These are phyloP conservation scores for Torulaspora microellipsoides DNA, from an alignment of 805 yeast species.

Conservation along the genomic window DNA sequence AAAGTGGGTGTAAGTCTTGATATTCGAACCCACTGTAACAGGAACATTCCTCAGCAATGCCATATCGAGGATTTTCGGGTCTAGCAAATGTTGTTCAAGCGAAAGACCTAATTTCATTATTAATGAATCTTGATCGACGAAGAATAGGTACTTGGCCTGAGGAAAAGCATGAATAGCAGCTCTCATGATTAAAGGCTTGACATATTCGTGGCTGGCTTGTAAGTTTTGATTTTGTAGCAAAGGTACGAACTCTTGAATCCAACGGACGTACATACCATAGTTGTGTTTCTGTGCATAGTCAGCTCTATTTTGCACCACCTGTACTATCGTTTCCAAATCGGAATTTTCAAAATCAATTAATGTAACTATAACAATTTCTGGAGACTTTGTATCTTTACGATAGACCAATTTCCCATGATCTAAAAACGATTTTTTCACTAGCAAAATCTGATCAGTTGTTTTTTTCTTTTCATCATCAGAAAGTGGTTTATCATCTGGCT, in stretches of 20 bases:
- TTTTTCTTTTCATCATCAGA: slow-evolving; percentile 36
- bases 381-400: slow-evolving; percentile 34
- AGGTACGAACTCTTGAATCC: slow-evolving; percentile 79
- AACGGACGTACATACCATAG: slow-evolving; percentile 80
- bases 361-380: slow-evolving; percentile 72
- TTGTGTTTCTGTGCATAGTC: slow-evolving; percentile 80
- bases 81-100: slow-evolving; percentile 53
- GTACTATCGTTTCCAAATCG: slow-evolving; percentile 54
- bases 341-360: slow-evolving; percentile 70
- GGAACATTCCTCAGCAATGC: slow-evolving; percentile 68
- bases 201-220: slow-evolving; percentile 22
- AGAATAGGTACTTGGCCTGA: slow-evolving; percentile 86
- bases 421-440: slow-evolving; percentile 54
- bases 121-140: slow-evolving; percentile 69
- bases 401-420: slow-evolving; percentile 58
- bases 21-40: slow-evolving; percentile 39
- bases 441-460: slow-evolving; percentile 33
- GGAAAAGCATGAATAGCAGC: slow-evolving; percentile 96
- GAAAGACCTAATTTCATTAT: slow-evolving; percentile 68
- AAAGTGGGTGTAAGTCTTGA: slow-evolving; percentile 56
- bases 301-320: slow-evolving; percentile 77
- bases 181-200: slow-evolving; percentile 42
- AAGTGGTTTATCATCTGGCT: slow-evolving; percentile 39
- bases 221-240: slow-evolving; percentile 44
- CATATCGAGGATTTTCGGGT: slow-evolving; percentile 55